Conservation (phyloP, 306 rosid species). For the Acmispon strigosus region DNA sequence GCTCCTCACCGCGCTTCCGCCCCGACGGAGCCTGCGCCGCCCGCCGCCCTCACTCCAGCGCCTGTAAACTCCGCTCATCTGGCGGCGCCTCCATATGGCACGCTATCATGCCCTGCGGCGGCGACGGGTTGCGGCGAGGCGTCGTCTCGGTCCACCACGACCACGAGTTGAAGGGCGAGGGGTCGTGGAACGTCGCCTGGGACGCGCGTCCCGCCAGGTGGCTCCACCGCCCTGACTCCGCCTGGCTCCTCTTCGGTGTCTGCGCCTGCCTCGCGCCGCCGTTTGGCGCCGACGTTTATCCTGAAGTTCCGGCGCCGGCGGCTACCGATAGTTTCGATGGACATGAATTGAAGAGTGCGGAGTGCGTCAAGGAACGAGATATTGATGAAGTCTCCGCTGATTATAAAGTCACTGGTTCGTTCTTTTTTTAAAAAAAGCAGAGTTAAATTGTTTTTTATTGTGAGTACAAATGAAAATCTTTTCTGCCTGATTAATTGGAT, state of each 20-base stretch:
- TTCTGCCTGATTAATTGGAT: neutral
- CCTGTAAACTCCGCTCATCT: conserved; percentile 37
- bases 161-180: conserved; percentile 68
- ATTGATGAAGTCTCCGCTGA: conserved; percentile 38
- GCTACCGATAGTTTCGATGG: conserved; percentile 16
- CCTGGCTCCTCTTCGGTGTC: conserved; percentile 88
- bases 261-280: conserved; percentile 76
- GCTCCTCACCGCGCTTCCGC: conserved; percentile 5
- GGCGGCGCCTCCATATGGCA: conserved; percentile 89
- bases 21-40: neutral
- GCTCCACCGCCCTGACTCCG: conserved; percentile 86
- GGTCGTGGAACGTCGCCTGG: conserved; percentile 91
- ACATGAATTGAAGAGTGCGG: neutral
- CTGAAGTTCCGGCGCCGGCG: neutral
- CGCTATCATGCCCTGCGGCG: conserved; percentile 53
- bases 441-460: neutral
- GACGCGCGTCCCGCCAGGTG: conserved; percentile 93
- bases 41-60: conserved; percentile 57
- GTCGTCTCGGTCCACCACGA: conserved; percentile 36
- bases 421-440: neutral
- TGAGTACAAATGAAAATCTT: neutral
- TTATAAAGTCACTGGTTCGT: conserved; percentile 68
- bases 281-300: neutral
- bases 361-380: neutral
- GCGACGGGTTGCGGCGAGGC: conserved; percentile 20